Evolutionary conservation across 2,329 filamentous ascomycete genomes (phyloP), one percentile per base, ranked within the genome.

Genomic region (Aaosphaeria arxii): DNA sequence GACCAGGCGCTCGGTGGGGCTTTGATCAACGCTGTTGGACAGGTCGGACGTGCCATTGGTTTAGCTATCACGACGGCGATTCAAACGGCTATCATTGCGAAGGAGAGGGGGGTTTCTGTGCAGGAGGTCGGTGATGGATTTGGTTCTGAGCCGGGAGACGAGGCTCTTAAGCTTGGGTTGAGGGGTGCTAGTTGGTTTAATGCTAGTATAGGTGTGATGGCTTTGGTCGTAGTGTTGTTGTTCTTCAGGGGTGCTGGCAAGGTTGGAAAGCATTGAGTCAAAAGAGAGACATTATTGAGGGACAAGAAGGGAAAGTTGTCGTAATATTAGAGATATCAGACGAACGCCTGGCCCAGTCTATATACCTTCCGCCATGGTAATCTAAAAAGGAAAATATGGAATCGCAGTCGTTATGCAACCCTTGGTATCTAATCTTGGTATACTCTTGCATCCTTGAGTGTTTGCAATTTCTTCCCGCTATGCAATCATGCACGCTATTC

Each of bases 1-100:
- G 84, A 89, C 52, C 85, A 88, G 58, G 83, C 84, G 1, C 66
- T 88, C 0, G 85, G 85, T 0, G 86, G 85, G 1, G 86, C 84
- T 0, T 75, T 88, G 6, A 81, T 88, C 61, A 87, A 87, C 50
- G 78, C 84, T 0, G 78, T 84, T 9, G 82, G 81, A 0, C 84
- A 87, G 58, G 72, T 88, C 31, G 85, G 85, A 0, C 74, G 85
- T 5, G 79, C 85, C 0, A 77, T 88, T n/a, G 80, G 83, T 1
- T 71, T 88, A 1, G 85, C 85, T 1, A 74, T 88, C 31, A 80
- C 78, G 3, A 87, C 85, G 0, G 83, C 83, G 0, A 71, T 87
- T 1, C 84, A 88, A 62, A 83, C 82, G 0, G 78, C 81, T 0
- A 78, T 86, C 32, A 57, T 60, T 36, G 67, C 50, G 43, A 54